Percentiles rank a stretch among this genome's conserved stretches.
phyloP scores from a whole-genome alignment of 106 monocot species.

The Agapanthus africanus region DNA sequence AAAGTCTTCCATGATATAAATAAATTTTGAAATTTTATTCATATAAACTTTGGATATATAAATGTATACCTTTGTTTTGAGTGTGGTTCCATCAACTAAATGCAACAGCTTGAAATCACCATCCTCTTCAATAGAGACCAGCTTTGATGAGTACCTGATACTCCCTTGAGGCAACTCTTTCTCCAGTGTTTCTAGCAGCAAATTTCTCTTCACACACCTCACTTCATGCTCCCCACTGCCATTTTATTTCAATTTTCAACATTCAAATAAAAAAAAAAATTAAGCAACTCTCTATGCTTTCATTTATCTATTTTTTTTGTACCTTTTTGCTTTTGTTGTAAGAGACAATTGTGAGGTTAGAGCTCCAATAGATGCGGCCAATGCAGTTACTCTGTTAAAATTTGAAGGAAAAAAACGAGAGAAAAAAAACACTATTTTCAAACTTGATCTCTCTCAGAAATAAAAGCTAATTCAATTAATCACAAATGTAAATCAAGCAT shows the following conservation, averaged over 20 bases:
- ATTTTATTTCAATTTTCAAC: too few species aligned
- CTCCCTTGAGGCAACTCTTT: slow-evolving; percentile 42
- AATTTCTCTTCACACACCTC: slow-evolving; percentile 35
- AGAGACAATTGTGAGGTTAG: slow-evolving; percentile 12
- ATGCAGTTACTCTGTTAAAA: slow-evolving; percentile 12
- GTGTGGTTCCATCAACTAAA: slow-evolving; percentile 45
- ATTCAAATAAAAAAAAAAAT: too few species aligned
- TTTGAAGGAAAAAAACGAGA: too few species aligned
- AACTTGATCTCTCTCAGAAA: too few species aligned
- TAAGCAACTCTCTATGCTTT: too few species aligned
- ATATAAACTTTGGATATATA: too few species aligned
- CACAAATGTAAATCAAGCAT: not conserved
- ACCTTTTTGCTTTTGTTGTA: slow-evolving; percentile 16
- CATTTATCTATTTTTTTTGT: too few species aligned
- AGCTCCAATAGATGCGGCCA: slow-evolving; percentile 30
- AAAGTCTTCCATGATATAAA: too few species aligned
- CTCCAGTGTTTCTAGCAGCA: slow-evolving; percentile 39
- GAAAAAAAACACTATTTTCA: too few species aligned
- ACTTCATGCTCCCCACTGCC: slow-evolving; percentile 37
- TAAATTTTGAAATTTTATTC: too few species aligned
- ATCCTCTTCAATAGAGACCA: slow-evolving; percentile 37
- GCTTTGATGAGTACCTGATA: slow-evolving; percentile 46
- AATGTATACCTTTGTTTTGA: slow-evolving; percentile 53
- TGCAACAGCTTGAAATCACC: slow-evolving; percentile 35
- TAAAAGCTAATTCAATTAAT: too few species aligned